Conservation (phyloP, 2,329 filamentous ascomycete genomes). For the Akanthomyces lecanii region DNA sequence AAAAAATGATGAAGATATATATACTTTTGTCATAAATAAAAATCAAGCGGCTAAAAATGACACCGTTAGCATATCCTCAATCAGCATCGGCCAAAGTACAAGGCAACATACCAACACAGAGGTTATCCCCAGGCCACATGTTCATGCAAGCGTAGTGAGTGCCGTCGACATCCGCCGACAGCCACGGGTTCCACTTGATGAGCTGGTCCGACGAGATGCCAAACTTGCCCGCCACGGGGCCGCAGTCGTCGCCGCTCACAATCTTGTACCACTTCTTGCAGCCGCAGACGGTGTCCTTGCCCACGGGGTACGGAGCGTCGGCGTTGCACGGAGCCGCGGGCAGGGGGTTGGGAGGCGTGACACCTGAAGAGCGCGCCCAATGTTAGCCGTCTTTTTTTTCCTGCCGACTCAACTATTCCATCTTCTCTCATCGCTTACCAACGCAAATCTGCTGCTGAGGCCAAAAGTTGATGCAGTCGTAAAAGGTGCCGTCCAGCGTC, state of each 20-base stretch:
- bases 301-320: slow-evolving; percentile 11
- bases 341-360: slow-evolving; percentile 1
- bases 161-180: slow-evolving; percentile 11
- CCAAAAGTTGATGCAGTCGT: slow-evolving; percentile 17
- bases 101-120: slow-evolving; percentile 14
- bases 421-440: not conserved
- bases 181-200: slow-evolving; percentile 16
- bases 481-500: slow-evolving; percentile 9
- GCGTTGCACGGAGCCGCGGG: slow-evolving; percentile 7
- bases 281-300: slow-evolving; percentile 12
- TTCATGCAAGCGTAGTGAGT: slow-evolving; percentile 12
- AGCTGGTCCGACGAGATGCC: slow-evolving; percentile 14
- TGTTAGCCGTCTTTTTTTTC: not conserved
- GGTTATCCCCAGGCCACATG: slow-evolving; percentile 13
- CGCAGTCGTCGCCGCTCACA: slow-evolving; percentile 10
- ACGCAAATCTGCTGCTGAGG: slow-evolving; percentile 13
- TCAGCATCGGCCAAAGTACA: not conserved
- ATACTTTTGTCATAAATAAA: not conserved
- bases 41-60: not conserved
- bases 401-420: too few species aligned
- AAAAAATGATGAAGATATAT: not conserved
- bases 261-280: slow-evolving; percentile 16
- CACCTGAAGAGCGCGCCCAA: not conserved
- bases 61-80: not conserved
- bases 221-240: slow-evolving; percentile 7